Evolutionary conservation across 495 filamentous ascomycete species (phyloP).

Genomic region (Neurospora cerealis): DNA sequence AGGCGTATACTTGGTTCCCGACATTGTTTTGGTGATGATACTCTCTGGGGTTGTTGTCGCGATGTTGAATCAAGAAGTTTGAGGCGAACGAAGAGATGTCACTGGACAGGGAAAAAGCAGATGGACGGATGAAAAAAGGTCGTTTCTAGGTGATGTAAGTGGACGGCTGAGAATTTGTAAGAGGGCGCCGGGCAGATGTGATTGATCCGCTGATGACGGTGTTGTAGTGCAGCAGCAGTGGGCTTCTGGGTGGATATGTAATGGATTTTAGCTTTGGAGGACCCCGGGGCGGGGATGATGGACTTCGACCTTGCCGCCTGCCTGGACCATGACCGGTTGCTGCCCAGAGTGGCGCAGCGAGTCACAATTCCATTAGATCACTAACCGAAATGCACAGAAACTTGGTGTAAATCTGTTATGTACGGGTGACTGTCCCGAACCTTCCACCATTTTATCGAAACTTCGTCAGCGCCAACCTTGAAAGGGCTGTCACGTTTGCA

Average conservation of each 20-base stretch:
- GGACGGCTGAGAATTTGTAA: not conserved
- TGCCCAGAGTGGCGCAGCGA: not conserved
- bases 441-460: not conserved
- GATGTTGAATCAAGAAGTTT: not conserved
- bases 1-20: slow-evolving; percentile 56
- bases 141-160: not conserved
- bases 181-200: not conserved
- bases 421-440: not conserved
- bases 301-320: not conserved
- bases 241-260: not conserved
- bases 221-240: not conserved
- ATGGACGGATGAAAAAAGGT: not conserved
- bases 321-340: not conserved
- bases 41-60: not conserved
- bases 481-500: not conserved
- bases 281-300: not conserved
- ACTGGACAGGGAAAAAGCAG: not conserved
- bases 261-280: not conserved
- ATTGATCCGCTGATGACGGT: not conserved
- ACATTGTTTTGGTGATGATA: slow-evolving; percentile 36
- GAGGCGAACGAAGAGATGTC: not conserved
- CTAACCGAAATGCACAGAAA: not conserved
- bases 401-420: not conserved
- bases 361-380: not conserved
- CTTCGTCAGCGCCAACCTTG: not conserved